These are phyloP conservation scores for Persicaria maculosa DNA, from an alignment of 148 eudicot species.

Conservation along the genomic window DNA sequence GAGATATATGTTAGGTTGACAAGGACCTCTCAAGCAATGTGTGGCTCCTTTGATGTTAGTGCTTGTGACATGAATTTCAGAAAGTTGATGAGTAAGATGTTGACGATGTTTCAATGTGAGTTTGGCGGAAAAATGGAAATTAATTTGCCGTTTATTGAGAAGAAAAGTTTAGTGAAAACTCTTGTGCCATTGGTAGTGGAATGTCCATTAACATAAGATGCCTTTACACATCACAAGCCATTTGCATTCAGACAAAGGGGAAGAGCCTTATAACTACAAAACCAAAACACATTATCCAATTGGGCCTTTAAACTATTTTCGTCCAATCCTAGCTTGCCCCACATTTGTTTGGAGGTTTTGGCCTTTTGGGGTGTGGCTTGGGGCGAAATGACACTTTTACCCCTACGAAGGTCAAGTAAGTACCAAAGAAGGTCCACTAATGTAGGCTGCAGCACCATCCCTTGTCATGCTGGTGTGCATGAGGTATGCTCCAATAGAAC, in stretches of 20 bases:
- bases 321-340: not conserved
- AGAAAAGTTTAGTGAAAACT: not conserved
- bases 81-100: not conserved
- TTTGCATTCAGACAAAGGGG: not conserved
- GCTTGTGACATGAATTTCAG: not conserved
- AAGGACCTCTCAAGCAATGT: not conserved
- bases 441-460: not conserved
- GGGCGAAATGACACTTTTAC: not conserved
- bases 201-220: not conserved
- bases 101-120: too few species aligned
- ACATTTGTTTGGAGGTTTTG: not conserved
- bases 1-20: not conserved
- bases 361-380: not conserved
- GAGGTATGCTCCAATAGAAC: not conserved
- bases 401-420: not conserved
- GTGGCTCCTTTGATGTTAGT: not conserved
- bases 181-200: not conserved
- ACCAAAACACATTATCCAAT: not conserved
- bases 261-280: not conserved
- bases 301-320: not conserved
- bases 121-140: too few species aligned
- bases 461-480: not conserved
- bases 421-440: not conserved
- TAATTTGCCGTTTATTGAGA: too few species aligned
- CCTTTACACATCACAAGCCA: slow-evolving; percentile 3